phyloP scores from a whole-genome alignment of 2,329 filamentous ascomycete genomes.

The Metarhizium album region DNA sequence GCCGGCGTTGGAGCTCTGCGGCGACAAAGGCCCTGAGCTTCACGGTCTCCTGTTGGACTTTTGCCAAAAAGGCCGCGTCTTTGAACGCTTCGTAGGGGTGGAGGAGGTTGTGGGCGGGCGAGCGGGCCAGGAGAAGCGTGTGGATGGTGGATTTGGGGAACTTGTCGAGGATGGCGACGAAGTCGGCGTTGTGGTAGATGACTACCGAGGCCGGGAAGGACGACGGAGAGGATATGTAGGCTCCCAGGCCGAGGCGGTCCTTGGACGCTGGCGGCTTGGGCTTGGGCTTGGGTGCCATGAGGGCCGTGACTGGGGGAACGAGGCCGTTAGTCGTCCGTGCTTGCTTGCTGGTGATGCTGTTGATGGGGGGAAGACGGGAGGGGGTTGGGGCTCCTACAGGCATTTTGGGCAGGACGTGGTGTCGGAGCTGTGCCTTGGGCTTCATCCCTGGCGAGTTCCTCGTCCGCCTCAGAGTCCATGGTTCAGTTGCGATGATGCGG shows the following conservation, averaged over 20 bases:
- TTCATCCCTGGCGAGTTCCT: constrained; percentile 32
- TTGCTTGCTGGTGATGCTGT: too few relatives aligned
- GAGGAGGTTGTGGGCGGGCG: constrained; percentile 43
- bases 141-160: constrained; percentile 83
- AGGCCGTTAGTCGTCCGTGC: not conserved
- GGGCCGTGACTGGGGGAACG: constrained; percentile 18
- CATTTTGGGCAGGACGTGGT: constrained; percentile 4
- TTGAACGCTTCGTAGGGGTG: constrained; percentile 73
- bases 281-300: constrained; percentile 28
- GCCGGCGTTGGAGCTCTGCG: constrained; percentile 60
- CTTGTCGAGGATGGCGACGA: constrained; percentile 69
- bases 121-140: constrained; percentile 75
- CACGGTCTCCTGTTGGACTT: constrained; percentile 48
- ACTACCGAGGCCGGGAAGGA: constrained; percentile 50
- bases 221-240: constrained; percentile 55
- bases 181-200: constrained; percentile 55
- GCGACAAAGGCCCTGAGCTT: constrained; percentile 57
- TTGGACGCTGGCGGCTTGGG: constrained; percentile 29
- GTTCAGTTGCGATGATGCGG: not conserved
- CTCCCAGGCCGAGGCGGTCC: constrained; percentile 50
- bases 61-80: constrained; percentile 55
- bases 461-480: constrained; percentile 20
- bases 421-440: constrained; percentile 22
- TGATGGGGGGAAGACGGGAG: too few relatives aligned
- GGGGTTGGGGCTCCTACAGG: not conserved